A percentile compares a stretch with the other conserved stretches of the same genome.
Evolutionary conservation across 768 basidiomycete genomes (phyloP).

Genomic region (Cyclocybe aegerita): DNA sequence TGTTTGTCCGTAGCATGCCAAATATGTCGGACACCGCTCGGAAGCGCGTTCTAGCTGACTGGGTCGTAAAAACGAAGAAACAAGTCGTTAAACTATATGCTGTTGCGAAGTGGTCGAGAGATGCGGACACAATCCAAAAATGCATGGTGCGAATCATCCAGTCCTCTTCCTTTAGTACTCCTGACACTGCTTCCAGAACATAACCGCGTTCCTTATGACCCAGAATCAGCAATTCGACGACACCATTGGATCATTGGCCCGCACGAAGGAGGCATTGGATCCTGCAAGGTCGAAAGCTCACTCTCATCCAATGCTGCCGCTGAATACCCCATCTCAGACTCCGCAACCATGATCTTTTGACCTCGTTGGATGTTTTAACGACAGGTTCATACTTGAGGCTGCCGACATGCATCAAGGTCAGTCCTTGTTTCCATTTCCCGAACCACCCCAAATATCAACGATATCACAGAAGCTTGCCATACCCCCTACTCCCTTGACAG

Average conservation of each 20-base stretch:
- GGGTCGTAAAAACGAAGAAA: slow-evolving; percentile 88
- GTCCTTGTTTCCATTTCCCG: slow-evolving; percentile 9
- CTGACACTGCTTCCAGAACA: slow-evolving; percentile 53
- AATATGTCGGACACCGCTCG: slow-evolving; percentile 80
- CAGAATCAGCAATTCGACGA: slow-evolving; percentile 85
- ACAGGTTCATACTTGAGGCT: slow-evolving; percentile 84
- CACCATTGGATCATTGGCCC: slow-evolving; percentile 59
- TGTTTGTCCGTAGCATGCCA: slow-evolving; percentile 51
- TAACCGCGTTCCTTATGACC: slow-evolving; percentile 81
- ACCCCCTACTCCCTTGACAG: slow-evolving; percentile 64
- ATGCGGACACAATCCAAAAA: slow-evolving; percentile 81
- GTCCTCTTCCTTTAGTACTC: background rate
- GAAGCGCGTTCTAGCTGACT: slow-evolving; percentile 82
- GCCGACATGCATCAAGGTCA: slow-evolving; percentile 78
- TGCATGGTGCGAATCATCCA: slow-evolving; percentile 60
- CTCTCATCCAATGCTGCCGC: background rate
- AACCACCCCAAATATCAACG: slow-evolving; percentile 6
- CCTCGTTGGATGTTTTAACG: slow-evolving; percentile 86
- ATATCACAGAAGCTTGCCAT: slow-evolving; percentile 64
- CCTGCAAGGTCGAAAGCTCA: slow-evolving; percentile 61
- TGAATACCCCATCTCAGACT: slow-evolving; percentile 45
- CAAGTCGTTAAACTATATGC: slow-evolving; percentile 90
- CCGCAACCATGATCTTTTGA: slow-evolving; percentile 91
- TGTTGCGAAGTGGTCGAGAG: slow-evolving; percentile 82
- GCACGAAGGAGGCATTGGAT: slow-evolving; percentile 68